Evolutionary conservation across 495 filamentous ascomycete species (phyloP), one percentile per base, ranked within the genome.

Genomic region (Amniculicola lignicola): DNA sequence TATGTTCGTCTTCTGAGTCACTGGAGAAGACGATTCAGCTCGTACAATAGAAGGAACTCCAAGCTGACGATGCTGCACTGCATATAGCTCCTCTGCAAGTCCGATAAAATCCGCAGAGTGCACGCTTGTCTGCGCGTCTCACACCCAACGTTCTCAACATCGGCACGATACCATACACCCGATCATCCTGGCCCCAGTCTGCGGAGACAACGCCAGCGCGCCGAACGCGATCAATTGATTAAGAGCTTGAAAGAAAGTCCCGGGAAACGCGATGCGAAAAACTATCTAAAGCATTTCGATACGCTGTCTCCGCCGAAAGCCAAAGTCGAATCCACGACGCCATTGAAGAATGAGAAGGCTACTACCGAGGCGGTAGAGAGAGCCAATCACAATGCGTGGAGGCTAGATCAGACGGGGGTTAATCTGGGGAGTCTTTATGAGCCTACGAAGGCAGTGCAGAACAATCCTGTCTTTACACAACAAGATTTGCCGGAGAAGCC

Each of bases 381-480:
- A n/a, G 60, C 54, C 3, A 51, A 60, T 16, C 40, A 64, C 16
- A 48, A 60, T 37, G 40, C 44, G 19, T 57, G 61, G 61, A 38
- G 56, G 23, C 22, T 64, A 35, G 46, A 23, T 6, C 42, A 45
- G 45, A 60, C 61, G 15, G 75, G 72, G 15, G 81, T 84, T 3
- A 88, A 86, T 66, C 67, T 84, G 15, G 84, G 83, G 0, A 76
- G 75, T 6, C 79, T 87, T 46, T 85, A 85, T 64, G 72, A 73
- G 35, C 78, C 81, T 9, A 72, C 80, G 0, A 71, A 75, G 52
- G 79, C 84, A 3, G 80, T 88, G 11, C 78, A 80, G 56, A 72
- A 84, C 22, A 83, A 74, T 51, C 83, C 85, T 0, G 76, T 82
- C 9, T 87, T 88, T 64, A 73, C 74, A 3, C 80, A 81, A 42